Conservation (phyloP, 495 filamentous ascomycete genomes). For the Chaetomium tenue region DNA sequence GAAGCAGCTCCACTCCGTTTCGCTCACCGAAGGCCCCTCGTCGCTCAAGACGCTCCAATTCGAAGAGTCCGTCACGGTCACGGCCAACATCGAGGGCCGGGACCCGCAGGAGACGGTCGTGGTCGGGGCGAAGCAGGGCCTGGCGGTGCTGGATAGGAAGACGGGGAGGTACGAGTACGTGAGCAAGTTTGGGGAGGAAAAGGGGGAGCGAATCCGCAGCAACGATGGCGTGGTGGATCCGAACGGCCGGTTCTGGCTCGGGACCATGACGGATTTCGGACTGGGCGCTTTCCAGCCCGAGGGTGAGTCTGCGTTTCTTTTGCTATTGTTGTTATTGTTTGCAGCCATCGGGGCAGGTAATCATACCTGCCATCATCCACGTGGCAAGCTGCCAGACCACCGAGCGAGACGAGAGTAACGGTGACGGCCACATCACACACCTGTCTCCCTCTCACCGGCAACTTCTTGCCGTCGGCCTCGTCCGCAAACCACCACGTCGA, state of each 20-base stretch:
- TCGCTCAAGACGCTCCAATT: conserved; percentile 67
- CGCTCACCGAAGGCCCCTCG: conserved; percentile 61
- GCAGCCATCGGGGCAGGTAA: not conserved
- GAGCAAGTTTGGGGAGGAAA: conserved; percentile 43
- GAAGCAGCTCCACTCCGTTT: conserved; percentile 69
- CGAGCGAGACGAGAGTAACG: not conserved
- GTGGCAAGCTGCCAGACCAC: conserved; percentile 24
- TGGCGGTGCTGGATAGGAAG: conserved; percentile 68
- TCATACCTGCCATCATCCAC: conserved; percentile 10
- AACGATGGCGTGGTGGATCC: conserved; percentile 86
- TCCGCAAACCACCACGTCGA: conserved; percentile 1
- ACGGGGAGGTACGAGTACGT: conserved; percentile 58
- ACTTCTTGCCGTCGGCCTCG: not conserved
- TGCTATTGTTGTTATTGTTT: not conserved
- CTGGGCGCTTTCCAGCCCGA: conserved; percentile 51
- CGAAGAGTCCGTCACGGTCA: conserved; percentile 69
- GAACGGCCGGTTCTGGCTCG: conserved; percentile 81
- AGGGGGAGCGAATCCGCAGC: conserved; percentile 52
- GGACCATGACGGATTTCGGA: conserved; percentile 80
- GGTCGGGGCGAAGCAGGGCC: conserved; percentile 77
- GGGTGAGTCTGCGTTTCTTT: conserved; percentile 40
- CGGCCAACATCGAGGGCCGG: conserved; percentile 73
- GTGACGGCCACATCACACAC: not conserved
- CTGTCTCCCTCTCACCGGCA: not conserved
- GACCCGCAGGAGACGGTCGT: conserved; percentile 64